Evolutionary conservation across 2,329 filamentous ascomycete species (phyloP), one percentile per base, ranked within the genome.

Genomic region (Colletotrichum tabaci): DNA sequence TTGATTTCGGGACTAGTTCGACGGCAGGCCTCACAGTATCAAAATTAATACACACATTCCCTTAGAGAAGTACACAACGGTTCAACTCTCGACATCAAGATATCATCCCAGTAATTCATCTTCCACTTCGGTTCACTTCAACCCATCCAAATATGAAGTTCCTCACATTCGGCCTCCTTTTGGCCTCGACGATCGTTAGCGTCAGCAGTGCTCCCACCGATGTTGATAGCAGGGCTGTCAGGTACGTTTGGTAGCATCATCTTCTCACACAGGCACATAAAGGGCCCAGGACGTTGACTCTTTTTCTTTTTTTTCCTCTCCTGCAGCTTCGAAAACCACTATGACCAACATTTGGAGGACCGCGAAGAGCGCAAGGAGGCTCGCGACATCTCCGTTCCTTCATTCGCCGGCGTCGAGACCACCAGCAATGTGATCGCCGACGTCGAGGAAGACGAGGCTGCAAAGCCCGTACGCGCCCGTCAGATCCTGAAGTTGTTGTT

Each of bases 201-300:
- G 68, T 71, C 68, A 71, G 68, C 65, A 68, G 68, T 71, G 64
- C 65, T 68, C 68, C 68, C 30, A 42, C 68, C 26, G 68, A 68
- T 58, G 52, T 63, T 23, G 68, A 71, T 40, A 71, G 65, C 64
- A 68, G 68, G 68, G 65, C 68, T 63, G 68, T 71, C 52, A 46
- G 35, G 68, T 71, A 71, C 3, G 64, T 62, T n/a, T n/a, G 18
- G 16, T 4, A 30, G 9, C 16, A 26, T 5, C 16, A 26, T 5
- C 16, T n/a, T n/a, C 46, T n/a, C 16, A 38, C 5, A n/a, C 18
- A 13, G 13, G 9, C 15, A 38, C n/a, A 8, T 1, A 21, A 10
- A 18, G 3, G 9, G 6, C 9, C 6, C 4, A 18, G 52, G 7
- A 13, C 52, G 23, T 12, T 55, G 38, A 55, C 52, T 10, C 30